Conservation (phyloP, 345 rosid genomes). For the Salix brachista region DNA sequence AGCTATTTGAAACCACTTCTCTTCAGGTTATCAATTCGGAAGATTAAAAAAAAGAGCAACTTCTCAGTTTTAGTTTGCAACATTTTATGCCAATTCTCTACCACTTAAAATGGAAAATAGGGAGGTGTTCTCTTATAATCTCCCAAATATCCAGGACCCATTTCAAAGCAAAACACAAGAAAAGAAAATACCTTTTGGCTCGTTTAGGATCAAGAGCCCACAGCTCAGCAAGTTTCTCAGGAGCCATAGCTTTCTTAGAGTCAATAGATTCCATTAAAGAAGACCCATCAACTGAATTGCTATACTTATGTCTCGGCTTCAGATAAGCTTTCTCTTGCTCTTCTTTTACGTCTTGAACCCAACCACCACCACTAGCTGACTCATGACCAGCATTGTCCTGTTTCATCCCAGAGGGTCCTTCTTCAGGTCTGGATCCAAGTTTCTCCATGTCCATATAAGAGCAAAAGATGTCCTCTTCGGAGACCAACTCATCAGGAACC, state of each 20-base stretch:
- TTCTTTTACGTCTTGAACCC: neutral
- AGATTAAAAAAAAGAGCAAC: neutral
- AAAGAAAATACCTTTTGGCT: constrained; percentile 69
- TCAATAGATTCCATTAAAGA: constrained; percentile 55
- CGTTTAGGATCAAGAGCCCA: constrained; percentile 80
- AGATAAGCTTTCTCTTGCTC: constrained; percentile 5
- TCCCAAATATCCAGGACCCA: too few species aligned
- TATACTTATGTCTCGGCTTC: constrained; percentile 70
- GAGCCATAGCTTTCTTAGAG: constrained; percentile 95
- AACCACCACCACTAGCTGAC: neutral
- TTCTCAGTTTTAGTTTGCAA: neutral
- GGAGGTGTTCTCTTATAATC: too few species aligned
- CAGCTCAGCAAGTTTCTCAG: constrained; percentile 81
- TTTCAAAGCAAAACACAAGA: neutral
- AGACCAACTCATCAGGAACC: constrained; percentile 16
- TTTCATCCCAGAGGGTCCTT: constrained; percentile 16
- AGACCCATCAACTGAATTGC: constrained; percentile 77
- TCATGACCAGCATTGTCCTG: constrained; percentile 31
- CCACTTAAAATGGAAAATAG: too few species aligned
- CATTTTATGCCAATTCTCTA: neutral
- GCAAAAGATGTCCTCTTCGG: constrained; percentile 27
- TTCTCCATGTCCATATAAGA: constrained; percentile 30
- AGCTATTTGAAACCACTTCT: neutral
- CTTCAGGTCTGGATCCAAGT: constrained; percentile 41
- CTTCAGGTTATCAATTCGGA: neutral